Conservation (phyloP, 805 yeast genomes). For the Cyberlindnera japonica region DNA sequence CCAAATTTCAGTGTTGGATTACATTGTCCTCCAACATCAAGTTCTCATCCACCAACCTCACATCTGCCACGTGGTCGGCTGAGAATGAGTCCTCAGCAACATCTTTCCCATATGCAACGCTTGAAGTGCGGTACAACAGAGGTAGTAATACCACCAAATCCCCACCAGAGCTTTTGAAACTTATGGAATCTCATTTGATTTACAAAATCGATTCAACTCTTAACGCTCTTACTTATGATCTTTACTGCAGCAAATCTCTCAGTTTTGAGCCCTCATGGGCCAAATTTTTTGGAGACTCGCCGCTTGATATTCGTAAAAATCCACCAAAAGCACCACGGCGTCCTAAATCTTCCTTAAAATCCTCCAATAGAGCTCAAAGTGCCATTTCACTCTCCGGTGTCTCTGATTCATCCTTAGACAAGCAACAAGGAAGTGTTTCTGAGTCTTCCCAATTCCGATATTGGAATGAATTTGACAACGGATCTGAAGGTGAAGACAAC, state of each 20-base stretch:
- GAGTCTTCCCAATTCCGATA: slow-evolving; percentile 36
- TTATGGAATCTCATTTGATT: slow-evolving; percentile 46
- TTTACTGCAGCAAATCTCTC: slow-evolving; percentile 29
- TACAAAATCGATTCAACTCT: slow-evolving; percentile 42
- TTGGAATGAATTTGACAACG: slow-evolving; percentile 69
- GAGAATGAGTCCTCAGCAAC: slow-evolving; percentile 12
- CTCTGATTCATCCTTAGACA: slow-evolving; percentile 8
- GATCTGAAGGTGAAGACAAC: slow-evolving; percentile 48
- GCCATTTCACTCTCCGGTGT: slow-evolving; percentile 4
- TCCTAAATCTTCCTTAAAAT: slow-evolving; percentile 1
- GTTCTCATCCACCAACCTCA: slow-evolving; percentile 13
- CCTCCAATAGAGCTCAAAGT: neutral
- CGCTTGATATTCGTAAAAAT: slow-evolving; percentile 42
- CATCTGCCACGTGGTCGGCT: slow-evolving; percentile 15
- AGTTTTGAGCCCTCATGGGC: slow-evolving; percentile 39
- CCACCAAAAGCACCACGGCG: slow-evolving; percentile 31
- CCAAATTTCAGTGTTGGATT: slow-evolving; percentile 23
- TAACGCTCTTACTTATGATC: slow-evolving; percentile 28
- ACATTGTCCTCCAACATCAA: slow-evolving; percentile 23
- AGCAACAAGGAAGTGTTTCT: slow-evolving; percentile 6
- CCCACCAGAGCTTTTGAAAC: slow-evolving; percentile 30
- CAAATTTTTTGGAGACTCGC: slow-evolving; percentile 27
- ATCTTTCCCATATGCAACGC: slow-evolving; percentile 45
- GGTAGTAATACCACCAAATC: slow-evolving; percentile 25
- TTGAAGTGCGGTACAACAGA: slow-evolving; percentile 45